phyloP scores from a whole-genome alignment of 2,329 filamentous ascomycete species.

The Daldinia sp. region DNA sequence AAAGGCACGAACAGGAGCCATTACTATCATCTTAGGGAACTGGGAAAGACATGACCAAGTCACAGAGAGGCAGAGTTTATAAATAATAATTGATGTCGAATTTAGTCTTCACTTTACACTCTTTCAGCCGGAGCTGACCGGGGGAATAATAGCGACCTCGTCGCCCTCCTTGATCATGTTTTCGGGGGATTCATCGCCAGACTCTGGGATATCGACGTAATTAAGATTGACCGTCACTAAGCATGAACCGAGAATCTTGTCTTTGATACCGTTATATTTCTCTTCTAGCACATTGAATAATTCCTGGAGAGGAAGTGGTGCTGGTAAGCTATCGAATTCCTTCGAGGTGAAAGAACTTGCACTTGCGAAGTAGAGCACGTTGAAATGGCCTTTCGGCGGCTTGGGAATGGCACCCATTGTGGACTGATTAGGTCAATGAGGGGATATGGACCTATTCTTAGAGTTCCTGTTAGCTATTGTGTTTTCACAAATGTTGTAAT shows the following conservation, averaged over 20 bases:
- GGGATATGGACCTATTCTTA: not conserved
- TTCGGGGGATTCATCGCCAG: conserved; percentile 50
- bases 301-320: conserved; percentile 68
- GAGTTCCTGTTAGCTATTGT: conserved; percentile 21
- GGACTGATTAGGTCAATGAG: not conserved
- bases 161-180: conserved; percentile 73
- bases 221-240: conserved; percentile 82
- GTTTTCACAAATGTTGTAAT: conserved; percentile 8
- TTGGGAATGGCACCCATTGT: conserved; percentile 53
- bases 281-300: conserved; percentile 75
- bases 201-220: conserved; percentile 74
- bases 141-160: conserved; percentile 87
- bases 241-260: conserved; percentile 74
- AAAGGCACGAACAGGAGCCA: conserved; percentile 29
- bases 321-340: conserved; percentile 69
- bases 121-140: conserved; percentile 82
- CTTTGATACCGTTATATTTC: conserved; percentile 73
- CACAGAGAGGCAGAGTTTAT: not conserved
- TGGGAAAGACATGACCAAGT: not conserved
- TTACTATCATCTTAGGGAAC: conserved; percentile 25
- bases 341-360: conserved; percentile 76
- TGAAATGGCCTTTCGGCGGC: conserved; percentile 72
- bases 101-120: not conserved
- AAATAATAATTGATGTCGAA: conserved; percentile 1
- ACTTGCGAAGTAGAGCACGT: conserved; percentile 82